Conservation (phyloP, 768 basidiomycete species). For the Lentinula guzmanii region DNA sequence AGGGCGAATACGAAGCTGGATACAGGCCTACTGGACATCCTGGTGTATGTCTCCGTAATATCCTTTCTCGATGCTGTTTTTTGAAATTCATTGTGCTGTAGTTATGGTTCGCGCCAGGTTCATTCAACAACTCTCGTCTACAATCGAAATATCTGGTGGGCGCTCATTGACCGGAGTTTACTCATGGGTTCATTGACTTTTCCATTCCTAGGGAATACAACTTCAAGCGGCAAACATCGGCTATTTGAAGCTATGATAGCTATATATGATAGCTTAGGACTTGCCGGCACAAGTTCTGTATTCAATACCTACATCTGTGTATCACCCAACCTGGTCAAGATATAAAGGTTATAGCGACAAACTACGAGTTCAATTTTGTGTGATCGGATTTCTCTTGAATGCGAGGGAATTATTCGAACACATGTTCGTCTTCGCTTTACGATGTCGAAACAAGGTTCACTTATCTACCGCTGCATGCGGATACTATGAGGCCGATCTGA, state of each 20-base stretch:
- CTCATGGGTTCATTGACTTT: neutral
- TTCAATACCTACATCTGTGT: neutral
- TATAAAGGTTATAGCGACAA: no score
- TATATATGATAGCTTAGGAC: neutral
- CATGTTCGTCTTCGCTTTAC: neutral
- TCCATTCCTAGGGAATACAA: neutral
- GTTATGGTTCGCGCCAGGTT: constrained; percentile 22
- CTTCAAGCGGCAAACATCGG: neutral
- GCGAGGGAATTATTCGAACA: neutral
- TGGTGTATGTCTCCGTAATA: constrained; percentile 13
- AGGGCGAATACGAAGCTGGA: constrained; percentile 20
- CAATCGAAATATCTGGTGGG: constrained; percentile 19
- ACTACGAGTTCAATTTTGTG: no score
- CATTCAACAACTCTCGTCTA: constrained; percentile 16
- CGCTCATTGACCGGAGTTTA: neutral
- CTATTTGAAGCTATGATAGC: neutral
- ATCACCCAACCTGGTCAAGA: no score
- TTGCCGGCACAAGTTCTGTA: neutral
- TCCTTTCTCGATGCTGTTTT: no score
- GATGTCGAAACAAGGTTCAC: neutral
- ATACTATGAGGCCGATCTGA: neutral
- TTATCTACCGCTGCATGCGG: neutral
- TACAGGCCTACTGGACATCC: constrained; percentile 25
- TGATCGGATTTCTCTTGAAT: no score
- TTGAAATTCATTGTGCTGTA: no score